phyloP scores from a whole-genome alignment of 371 early-diverging fungal species.

The Saksenaea oblongispora region DNA sequence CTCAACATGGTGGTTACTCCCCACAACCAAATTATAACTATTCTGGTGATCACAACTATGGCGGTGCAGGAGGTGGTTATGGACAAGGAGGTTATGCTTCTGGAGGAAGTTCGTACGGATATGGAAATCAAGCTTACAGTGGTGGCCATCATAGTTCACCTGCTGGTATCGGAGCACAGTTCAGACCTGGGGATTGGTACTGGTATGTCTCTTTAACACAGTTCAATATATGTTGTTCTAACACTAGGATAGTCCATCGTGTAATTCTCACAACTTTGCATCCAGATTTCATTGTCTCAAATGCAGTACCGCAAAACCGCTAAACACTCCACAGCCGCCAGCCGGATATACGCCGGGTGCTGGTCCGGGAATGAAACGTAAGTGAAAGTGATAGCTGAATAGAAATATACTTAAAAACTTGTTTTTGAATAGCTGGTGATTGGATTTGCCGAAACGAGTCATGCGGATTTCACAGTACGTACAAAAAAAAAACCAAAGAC shows the following conservation, averaged over 20 bases:
- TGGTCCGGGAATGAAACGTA: slow-evolving; percentile 18
- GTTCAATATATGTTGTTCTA: background rate
- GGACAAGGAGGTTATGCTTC: slow-evolving; percentile 31
- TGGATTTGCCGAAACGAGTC: slow-evolving; percentile 18
- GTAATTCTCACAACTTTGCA: slow-evolving; percentile 70
- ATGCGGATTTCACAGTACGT: slow-evolving; percentile 21
- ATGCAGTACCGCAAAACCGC: slow-evolving; percentile 46
- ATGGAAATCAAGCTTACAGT: slow-evolving; percentile 25
- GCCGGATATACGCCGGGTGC: slow-evolving; percentile 9
- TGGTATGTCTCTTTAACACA: slow-evolving; percentile 34
- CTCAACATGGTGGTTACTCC: slow-evolving; percentile 16
- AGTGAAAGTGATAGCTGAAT: background rate
- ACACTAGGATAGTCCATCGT: slow-evolving; percentile 40
- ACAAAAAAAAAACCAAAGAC: no score
- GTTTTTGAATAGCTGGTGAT: slow-evolving; percentile 9
- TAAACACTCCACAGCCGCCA: slow-evolving; percentile 18
- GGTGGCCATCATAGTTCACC: slow-evolving; percentile 27
- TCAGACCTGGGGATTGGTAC: slow-evolving; percentile 68
- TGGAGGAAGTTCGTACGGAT: slow-evolving; percentile 12
- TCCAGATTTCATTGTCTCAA: slow-evolving; percentile 67
- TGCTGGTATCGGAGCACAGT: slow-evolving; percentile 33
- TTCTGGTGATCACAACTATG: slow-evolving; percentile 10
- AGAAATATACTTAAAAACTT: background rate
- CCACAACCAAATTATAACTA: slow-evolving; percentile 5
- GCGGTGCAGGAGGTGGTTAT: slow-evolving; percentile 19